phyloP scores from a whole-genome alignment of 768 basidiomycete genomes.

The Mycena epipterygia region DNA sequence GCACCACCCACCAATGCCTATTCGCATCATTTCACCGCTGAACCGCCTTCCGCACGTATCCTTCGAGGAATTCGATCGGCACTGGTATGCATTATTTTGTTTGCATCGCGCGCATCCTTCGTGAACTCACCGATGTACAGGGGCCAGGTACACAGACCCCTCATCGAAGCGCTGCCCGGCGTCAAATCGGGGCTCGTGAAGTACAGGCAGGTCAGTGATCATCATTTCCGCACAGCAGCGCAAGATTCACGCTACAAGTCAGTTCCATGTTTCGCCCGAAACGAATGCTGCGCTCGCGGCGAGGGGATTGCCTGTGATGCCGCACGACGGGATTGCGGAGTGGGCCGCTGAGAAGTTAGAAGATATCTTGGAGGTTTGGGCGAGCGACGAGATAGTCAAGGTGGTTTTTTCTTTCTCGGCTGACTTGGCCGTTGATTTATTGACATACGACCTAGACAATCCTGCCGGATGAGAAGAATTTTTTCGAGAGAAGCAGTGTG shows the following conservation, averaged over 20 bases:
- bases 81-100: constrained; percentile 6
- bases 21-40: constrained; percentile 23
- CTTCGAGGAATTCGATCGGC: constrained; percentile 30
- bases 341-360: constrained; percentile 21
- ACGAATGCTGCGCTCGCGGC: constrained; percentile 22
- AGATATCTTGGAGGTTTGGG: constrained; percentile 21
- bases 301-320: constrained; percentile 6
- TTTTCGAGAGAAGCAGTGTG: constrained; percentile 27
- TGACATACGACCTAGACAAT: neutral
- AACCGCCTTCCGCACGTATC: constrained; percentile 28
- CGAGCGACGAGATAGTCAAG: constrained; percentile 13
- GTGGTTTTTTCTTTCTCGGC: neutral
- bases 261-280: constrained; percentile 28
- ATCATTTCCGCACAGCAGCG: neutral
- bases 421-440: neutral
- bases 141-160: constrained; percentile 14
- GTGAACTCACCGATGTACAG: neutral
- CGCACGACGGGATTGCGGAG: constrained; percentile 26
- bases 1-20: constrained; percentile 6
- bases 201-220: constrained; percentile 23
- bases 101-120: neutral
- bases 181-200: constrained; percentile 29
- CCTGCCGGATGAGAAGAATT: constrained; percentile 33
- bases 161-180: constrained; percentile 25
- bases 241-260: neutral